Conservation (phyloP, 805 yeast species). For the Metschnikowia aberdeeniae region DNA sequence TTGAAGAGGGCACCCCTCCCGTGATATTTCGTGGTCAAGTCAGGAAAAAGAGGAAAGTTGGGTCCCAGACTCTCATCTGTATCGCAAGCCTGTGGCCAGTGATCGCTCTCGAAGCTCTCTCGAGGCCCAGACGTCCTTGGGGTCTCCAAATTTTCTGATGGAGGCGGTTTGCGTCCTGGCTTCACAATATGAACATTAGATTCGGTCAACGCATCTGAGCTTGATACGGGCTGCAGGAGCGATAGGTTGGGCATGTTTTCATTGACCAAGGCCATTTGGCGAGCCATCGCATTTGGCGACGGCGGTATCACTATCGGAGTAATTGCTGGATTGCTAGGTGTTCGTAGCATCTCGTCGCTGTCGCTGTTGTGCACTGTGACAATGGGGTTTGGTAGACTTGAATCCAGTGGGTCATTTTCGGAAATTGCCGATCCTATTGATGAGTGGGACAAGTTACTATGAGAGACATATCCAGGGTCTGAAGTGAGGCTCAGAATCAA, state of each 20-base stretch:
- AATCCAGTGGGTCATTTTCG: slow-evolving; percentile 10
- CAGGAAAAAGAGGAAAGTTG: slow-evolving; percentile 35
- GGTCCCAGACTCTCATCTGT: slow-evolving; percentile 11
- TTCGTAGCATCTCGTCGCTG: slow-evolving; percentile 1
- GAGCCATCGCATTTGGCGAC: slow-evolving; percentile 27
- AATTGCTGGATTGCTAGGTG: background rate
- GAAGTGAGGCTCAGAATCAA: background rate
- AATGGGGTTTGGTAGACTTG: background rate
- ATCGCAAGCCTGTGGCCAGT: slow-evolving; percentile 5
- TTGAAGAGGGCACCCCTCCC: slow-evolving; percentile 12
- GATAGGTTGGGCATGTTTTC: slow-evolving; percentile 14
- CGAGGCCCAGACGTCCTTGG: background rate
- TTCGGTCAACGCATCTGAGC: slow-evolving; percentile 13
- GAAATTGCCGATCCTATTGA: slow-evolving; percentile 26
- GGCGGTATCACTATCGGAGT: slow-evolving; percentile 28
- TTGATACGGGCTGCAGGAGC: slow-evolving; percentile 11
- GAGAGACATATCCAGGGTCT: background rate
- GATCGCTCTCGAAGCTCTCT: slow-evolving; percentile 1
- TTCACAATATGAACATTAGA: background rate
- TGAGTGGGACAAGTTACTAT: slow-evolving; percentile 22
- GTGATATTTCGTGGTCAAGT: slow-evolving; percentile 14
- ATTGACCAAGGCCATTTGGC: slow-evolving; percentile 23
- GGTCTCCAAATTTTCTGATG: background rate
- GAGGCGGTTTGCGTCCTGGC: slow-evolving; percentile 16
- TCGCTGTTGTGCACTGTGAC: background rate